phyloP scores from a whole-genome alignment of 1,139 yeast species.

The Suhomyces terraborum region DNA sequence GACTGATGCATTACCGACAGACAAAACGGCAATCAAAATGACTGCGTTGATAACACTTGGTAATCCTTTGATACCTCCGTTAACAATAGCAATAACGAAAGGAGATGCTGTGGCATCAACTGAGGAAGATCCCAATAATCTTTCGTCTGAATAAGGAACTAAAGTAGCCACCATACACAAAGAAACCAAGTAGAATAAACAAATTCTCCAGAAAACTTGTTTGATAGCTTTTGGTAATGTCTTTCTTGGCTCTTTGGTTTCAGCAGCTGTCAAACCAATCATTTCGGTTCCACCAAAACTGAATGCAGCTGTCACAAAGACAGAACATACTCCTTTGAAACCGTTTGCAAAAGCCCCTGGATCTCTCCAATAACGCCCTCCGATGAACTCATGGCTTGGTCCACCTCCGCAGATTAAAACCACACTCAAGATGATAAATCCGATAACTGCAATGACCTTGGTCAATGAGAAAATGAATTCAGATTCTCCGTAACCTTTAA shows the following conservation, averaged over 20 bases:
- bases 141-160: constrained; percentile 43
- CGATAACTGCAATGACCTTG: constrained; percentile 43
- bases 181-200: constrained; percentile 56
- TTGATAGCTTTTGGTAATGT: constrained; percentile 74
- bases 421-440: constrained; percentile 44
- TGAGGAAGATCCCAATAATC: constrained; percentile 37
- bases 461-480: constrained; percentile 42
- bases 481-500: constrained; percentile 48
- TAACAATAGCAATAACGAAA: constrained; percentile 59
- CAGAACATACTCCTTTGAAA: constrained; percentile 49
- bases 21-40: constrained; percentile 48
- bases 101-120: constrained; percentile 61
- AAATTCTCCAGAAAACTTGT: constrained; percentile 73
- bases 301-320: constrained; percentile 37
- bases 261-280: constrained; percentile 51
- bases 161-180: constrained; percentile 47
- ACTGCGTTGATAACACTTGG: constrained; percentile 56
- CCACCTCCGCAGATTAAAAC: constrained; percentile 47
- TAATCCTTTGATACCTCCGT: constrained; percentile 55
- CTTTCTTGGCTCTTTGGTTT: constrained; percentile 44
- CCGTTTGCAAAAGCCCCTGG: constrained; percentile 49
- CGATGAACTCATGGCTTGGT: constrained; percentile 25
- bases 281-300: constrained; percentile 43
- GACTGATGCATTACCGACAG: constrained; percentile 49
- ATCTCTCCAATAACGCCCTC: constrained; percentile 38